These are phyloP conservation scores for Trypanosoma mega DNA, from an alignment of 208 protist genomes.

Conservation along the genomic window DNA sequence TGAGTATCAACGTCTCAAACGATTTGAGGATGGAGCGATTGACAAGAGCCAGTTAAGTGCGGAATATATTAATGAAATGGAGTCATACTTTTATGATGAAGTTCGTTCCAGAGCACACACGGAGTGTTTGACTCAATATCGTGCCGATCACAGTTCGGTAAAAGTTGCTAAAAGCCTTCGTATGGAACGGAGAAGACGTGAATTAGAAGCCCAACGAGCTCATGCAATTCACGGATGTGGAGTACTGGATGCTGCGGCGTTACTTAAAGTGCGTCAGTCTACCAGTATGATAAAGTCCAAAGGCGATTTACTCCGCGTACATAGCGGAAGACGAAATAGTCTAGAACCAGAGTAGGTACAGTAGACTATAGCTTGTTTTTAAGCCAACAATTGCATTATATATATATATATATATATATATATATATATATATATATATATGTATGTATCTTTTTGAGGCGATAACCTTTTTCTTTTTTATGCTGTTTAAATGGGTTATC, in stretches of 20 bases:
- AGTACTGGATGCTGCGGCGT: too few species aligned
- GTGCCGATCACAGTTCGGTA: neutral
- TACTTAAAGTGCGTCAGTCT: too few species aligned
- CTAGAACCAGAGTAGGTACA: neutral
- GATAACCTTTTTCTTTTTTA: neutral
- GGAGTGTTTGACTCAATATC: constrained; percentile 3
- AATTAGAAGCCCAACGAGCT: neutral
- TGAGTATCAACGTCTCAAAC: constrained; percentile 33
- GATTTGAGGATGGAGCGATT: constrained; percentile 24
- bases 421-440: constrained; percentile 6
- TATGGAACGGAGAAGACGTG: constrained; percentile 5
- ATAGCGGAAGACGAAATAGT: neutral
- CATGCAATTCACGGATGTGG: too few species aligned
- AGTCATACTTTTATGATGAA: constrained; percentile 6
- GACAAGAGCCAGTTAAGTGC: neutral
- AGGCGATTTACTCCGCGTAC: neutral
- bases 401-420: constrained; percentile 4
- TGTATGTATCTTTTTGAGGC: constrained; percentile 5
- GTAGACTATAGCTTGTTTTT: too few species aligned
- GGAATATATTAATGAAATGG: neutral
- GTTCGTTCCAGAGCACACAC: constrained; percentile 8
- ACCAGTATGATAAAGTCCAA: constrained; percentile 11
- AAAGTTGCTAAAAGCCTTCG: neutral
- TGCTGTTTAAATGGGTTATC: too few species aligned
- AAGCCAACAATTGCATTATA: too few species aligned